Evolutionary conservation across 208 protist species (phyloP), one percentile per base, ranked within the genome.

Genomic region (Wallacemonas sp.): DNA sequence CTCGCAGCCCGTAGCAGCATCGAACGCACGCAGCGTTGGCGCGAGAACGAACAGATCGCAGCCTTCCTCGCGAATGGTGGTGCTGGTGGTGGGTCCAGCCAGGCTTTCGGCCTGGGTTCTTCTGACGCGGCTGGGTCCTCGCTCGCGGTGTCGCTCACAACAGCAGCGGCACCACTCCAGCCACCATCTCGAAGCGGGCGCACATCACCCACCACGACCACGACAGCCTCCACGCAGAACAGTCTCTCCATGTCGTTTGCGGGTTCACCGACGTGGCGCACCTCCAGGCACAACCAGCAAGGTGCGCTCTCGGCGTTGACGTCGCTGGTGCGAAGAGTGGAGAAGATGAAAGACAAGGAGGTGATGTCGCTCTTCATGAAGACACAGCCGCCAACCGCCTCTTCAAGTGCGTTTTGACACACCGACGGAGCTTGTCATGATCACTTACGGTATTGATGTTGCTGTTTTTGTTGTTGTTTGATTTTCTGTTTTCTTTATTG

Each of bases 261-360:
- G 52, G 30, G 36, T 43, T 46, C 55, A 14, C 19, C 6, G n/a
- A 63, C 26, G 36, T 67, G 34, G 66, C 62, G 36, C 63, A 57
- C 2, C 27, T 2, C 12, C 9, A 11, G 30, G 2, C 12, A 57
- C 41, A 3, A 26, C 17, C 19, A 14, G 49, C 72, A 12, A n/a
- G n/a, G n/a, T n/a, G n/a, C n/a, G n/a, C 39, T 88, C 0, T 52
- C 72, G 23, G 70, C 74, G 11, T 14, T 90, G 6, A 75, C 70
- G 27, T 71, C 54, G 19, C 61, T 93, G 52, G 73, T 93, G 46
- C 70, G 81, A 2, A 73, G 76, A 0, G 65, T 90, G 26, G 65
- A 82, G 34, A 49, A 33, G 6, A 90, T 93, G 83, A 83, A 72
- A 70, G 75, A 83, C 43, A 39, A 57, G 12, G 77, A 83, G 30